phyloP scores from a whole-genome alignment of 2,329 filamentous ascomycete species.

The Clonostachys byssicola region DNA sequence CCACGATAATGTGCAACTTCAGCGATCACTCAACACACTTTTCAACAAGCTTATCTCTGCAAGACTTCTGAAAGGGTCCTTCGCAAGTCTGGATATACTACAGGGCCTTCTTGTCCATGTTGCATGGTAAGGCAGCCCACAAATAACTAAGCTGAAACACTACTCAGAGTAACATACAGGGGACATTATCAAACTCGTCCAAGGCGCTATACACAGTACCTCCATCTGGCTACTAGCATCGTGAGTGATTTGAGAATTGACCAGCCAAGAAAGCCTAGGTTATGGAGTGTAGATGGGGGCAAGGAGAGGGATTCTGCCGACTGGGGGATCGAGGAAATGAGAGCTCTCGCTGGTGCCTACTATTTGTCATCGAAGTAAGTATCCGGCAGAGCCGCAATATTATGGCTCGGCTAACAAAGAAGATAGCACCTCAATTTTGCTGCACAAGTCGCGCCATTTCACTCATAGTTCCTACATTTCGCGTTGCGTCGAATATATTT shows the following conservation, averaged over 20 bases:
- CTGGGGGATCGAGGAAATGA: constrained; percentile 17
- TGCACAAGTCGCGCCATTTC: constrained; percentile 21
- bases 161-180: constrained; percentile 8
- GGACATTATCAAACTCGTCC: constrained; percentile 21
- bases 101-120: constrained; percentile 21
- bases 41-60: constrained; percentile 18
- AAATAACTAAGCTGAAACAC: background rate
- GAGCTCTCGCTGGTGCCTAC: constrained; percentile 21
- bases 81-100: constrained; percentile 18
- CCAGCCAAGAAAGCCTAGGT: constrained; percentile 13
- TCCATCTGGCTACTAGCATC: constrained; percentile 21
- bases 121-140: constrained; percentile 16
- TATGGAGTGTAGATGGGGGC: constrained; percentile 17
- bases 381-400: background rate
- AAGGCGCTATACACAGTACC: constrained; percentile 18
- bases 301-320: constrained; percentile 7
- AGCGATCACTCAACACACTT: constrained; percentile 13
- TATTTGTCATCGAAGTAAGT: constrained; percentile 22
- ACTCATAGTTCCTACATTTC: constrained; percentile 17
- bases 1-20: constrained; percentile 11
- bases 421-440: constrained; percentile 16
- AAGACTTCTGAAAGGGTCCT: constrained; percentile 12
- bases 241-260: constrained; percentile 22
- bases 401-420: too few species aligned
- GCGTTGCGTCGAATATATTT: constrained; percentile 2